These are phyloP conservation scores for Termitomyces sp. DNA, from an alignment of 768 basidiomycete genomes.

Conservation along the genomic window DNA sequence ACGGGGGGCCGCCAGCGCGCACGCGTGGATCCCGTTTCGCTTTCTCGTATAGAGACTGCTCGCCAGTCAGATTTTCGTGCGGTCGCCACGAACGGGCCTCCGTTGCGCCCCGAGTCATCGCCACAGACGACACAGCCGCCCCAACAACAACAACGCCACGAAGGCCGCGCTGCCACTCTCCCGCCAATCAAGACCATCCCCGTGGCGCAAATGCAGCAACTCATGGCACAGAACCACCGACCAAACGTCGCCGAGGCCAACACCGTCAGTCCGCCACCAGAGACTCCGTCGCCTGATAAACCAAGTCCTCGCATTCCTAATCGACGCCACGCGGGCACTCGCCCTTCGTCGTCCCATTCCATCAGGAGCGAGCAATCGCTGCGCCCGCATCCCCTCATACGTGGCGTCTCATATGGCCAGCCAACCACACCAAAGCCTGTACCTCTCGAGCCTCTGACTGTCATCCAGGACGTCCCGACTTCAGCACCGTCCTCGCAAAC, in stretches of 20 bases:
- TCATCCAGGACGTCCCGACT: conserved; percentile 43
- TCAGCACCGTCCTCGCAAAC: conserved; percentile 32
- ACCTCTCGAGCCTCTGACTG: conserved; percentile 56
- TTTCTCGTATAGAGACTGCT: conserved; percentile 31
- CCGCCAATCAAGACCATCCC: conserved; percentile 11
- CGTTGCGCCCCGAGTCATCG: background rate
- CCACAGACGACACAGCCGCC: background rate
- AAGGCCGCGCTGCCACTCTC: conserved; percentile 9
- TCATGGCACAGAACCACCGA: conserved; percentile 2
- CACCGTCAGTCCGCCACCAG: background rate
- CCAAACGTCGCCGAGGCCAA: background rate
- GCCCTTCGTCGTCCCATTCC: conserved; percentile 63
- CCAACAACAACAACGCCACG: conserved; percentile 1
- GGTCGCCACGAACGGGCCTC: conserved; percentile 1
- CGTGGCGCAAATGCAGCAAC: conserved; percentile 4
- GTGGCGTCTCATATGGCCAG: conserved; percentile 62
- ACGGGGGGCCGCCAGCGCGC: conserved; percentile 10
- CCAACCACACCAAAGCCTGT: conserved; percentile 41
- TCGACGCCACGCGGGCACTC: conserved; percentile 40
- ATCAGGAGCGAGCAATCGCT: conserved; percentile 29
- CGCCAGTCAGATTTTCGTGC: conserved; percentile 27
- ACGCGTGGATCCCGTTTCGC: conserved; percentile 9
- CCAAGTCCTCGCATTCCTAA: conserved; percentile 23
- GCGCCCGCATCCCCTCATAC: conserved; percentile 74
- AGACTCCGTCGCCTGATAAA: conserved; percentile 15